A percentile compares a stretch with the other conserved stretches of the same genome.
These are phyloP conservation scores for Atalantia buxifolia DNA, from an alignment of 345 rosid species.

Conservation along the genomic window DNA sequence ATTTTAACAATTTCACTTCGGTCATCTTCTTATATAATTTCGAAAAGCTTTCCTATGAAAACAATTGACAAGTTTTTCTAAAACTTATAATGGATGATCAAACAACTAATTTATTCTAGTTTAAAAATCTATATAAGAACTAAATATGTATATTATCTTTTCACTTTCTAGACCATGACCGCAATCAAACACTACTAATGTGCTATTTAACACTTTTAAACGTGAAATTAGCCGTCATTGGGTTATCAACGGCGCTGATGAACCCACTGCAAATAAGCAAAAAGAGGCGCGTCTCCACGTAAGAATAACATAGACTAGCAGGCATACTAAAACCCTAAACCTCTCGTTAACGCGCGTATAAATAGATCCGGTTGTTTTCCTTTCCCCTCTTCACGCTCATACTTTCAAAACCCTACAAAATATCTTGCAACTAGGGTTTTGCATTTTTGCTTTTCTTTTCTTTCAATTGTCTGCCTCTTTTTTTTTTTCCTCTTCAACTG, in stretches of 20 bases:
- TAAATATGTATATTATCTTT: too few relatives aligned
- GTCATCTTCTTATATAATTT: too few relatives aligned
- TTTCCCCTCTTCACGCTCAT: neutral
- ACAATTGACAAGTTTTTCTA: too few relatives aligned
- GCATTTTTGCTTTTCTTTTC: neutral
- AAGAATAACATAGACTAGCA: neutral
- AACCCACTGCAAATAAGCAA: neutral
- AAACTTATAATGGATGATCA: too few relatives aligned
- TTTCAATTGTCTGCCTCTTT: neutral
- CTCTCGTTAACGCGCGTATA: neutral
- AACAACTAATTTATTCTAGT: too few relatives aligned
- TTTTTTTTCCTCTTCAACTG: neutral
- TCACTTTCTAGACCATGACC: too few relatives aligned
- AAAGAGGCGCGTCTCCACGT: slow-evolving; percentile 3
- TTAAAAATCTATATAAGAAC: too few relatives aligned
- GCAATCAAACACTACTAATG: too few relatives aligned
- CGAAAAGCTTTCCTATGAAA: too few relatives aligned
- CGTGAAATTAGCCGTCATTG: neutral
- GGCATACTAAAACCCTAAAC: slow-evolving; percentile 18
- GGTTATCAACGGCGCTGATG: slow-evolving; percentile 5
- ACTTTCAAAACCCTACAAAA: slow-evolving; percentile 8
- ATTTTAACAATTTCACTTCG: too few relatives aligned
- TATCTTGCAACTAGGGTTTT: slow-evolving; percentile 6
- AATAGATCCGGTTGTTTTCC: neutral
- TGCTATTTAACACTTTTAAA: neutral